Conservation (phyloP, 805 yeast genomes). For the Danielia oregonensis region DNA sequence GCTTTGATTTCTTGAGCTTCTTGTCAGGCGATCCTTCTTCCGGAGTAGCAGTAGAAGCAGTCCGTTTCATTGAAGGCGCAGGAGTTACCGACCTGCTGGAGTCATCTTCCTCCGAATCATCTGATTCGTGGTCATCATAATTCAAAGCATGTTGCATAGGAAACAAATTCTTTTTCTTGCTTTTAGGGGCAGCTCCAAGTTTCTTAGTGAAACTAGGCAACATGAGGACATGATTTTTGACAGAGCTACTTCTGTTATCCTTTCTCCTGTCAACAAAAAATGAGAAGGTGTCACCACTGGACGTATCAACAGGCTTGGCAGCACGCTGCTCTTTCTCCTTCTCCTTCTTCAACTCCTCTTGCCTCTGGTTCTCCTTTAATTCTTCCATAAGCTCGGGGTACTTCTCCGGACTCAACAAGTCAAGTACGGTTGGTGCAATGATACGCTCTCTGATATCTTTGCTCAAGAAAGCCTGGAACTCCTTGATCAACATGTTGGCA, state of each 20-base stretch:
- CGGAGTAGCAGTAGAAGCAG: conserved; percentile 21
- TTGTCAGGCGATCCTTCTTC: conserved; percentile 16
- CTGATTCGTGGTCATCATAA: conserved; percentile 36
- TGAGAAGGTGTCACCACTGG: conserved; percentile 13
- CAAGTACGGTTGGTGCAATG: conserved; percentile 65
- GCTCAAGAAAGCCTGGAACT: conserved; percentile 56
- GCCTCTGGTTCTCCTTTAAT: conserved; percentile 26
- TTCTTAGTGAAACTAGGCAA: conserved; percentile 37
- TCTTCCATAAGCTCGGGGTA: conserved; percentile 48
- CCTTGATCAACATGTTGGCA: conserved; percentile 52
- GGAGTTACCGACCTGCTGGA: conserved; percentile 37
- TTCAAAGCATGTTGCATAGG: conserved; percentile 57
- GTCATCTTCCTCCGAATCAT: conserved; percentile 31
- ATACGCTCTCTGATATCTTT: conserved; percentile 73
- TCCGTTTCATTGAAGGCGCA: conserved; percentile 26
- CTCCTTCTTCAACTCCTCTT: conserved; percentile 16
- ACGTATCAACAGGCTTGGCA: conserved; percentile 4
- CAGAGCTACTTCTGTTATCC: not conserved
- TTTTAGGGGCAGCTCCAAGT: conserved; percentile 22
- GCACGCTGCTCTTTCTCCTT: conserved; percentile 13
- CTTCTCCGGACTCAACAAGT: conserved; percentile 53
- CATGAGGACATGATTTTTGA: conserved; percentile 7
- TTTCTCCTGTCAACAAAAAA: conserved; percentile 21
- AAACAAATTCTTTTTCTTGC: conserved; percentile 29
- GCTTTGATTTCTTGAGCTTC: conserved; percentile 23